phyloP scores from a whole-genome alignment of 768 basidiomycete species.

The Botryobasidium botryosum region DNA sequence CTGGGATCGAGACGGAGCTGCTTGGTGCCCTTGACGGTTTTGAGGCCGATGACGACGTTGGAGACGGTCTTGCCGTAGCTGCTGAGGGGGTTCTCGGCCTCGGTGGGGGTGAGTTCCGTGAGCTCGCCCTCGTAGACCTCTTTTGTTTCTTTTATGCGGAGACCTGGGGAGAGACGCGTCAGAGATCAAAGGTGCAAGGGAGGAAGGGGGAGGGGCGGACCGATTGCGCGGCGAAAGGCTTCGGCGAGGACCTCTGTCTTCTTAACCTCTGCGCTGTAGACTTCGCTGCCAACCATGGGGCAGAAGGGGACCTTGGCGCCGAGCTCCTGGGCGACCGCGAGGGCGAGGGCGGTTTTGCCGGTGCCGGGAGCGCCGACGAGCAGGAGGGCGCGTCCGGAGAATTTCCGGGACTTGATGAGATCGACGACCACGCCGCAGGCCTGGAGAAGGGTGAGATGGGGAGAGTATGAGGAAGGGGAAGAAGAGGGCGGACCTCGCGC shows the following conservation, averaged over 20 bases:
- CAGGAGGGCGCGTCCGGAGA: constrained; percentile 82
- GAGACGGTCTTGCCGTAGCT: constrained; percentile 98
- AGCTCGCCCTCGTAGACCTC: constrained; percentile 98
- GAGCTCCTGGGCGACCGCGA: constrained; percentile 91
- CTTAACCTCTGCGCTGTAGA: constrained; percentile 93
- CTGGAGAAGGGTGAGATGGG: constrained; percentile 24
- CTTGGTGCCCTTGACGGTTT: constrained; percentile 87
- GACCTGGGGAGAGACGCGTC: constrained; percentile 41
- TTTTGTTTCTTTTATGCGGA: constrained; percentile 97
- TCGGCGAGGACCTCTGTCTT: constrained; percentile 98
- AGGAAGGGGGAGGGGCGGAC: constrained; percentile 43
- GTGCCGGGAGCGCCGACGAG: constrained; percentile 94
- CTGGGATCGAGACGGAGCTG: constrained; percentile 85
- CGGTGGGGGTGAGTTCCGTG: constrained; percentile 88
- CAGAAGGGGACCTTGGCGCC: constrained; percentile 94
- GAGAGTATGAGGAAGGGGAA: background rate
- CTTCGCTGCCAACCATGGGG: constrained; percentile 96
- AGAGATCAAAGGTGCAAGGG: too few species aligned
- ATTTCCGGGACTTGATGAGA: constrained; percentile 78
- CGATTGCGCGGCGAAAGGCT: constrained; percentile 87
- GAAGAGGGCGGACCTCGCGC: constrained; percentile 46
- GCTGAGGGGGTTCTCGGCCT: constrained; percentile 91
- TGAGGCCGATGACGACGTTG: constrained; percentile 92
- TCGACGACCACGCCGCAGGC: constrained; percentile 85
- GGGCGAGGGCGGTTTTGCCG: constrained; percentile 90